Evolutionary conservation across 768 basidiomycete species (phyloP).

Genomic region (Termitomyces sp.): DNA sequence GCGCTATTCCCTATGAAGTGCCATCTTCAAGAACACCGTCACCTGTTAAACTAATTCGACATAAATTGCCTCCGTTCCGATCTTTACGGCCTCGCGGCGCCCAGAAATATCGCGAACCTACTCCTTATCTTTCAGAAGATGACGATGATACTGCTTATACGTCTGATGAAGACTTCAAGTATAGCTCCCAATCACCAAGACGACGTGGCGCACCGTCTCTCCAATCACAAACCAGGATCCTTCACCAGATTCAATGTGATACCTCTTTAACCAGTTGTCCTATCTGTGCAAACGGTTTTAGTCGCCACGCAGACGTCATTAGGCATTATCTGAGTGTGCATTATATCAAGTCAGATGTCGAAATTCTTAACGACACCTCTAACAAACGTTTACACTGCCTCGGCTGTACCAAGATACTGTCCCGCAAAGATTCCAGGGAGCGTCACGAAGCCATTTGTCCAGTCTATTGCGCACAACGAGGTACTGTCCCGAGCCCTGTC

Average conservation of each 20-base stretch:
- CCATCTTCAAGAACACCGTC: neutral
- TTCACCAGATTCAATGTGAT: slow-evolving; percentile 5
- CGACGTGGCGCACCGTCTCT: slow-evolving; percentile 1
- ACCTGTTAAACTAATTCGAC: neutral
- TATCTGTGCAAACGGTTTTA: slow-evolving; percentile 2
- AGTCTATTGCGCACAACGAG: slow-evolving; percentile 2
- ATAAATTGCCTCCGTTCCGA: neutral
- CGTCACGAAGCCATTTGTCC: slow-evolving; percentile 12
- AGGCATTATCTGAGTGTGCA: slow-evolving; percentile 12
- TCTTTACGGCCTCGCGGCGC: slow-evolving; percentile 1
- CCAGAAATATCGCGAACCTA: neutral
- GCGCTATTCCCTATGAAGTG: slow-evolving; percentile 3
- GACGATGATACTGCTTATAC: neutral
- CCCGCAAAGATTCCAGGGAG: slow-evolving; percentile 14
- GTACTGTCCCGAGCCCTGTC: neutral
- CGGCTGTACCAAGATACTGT: slow-evolving; percentile 13
- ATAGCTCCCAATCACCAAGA: neutral
- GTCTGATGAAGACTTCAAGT: neutral
- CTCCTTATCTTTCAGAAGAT: slow-evolving; percentile 1
- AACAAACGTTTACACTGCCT: slow-evolving; percentile 10
- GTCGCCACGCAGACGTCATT: slow-evolving; percentile 12
- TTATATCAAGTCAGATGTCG: neutral
- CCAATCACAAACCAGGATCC: neutral
- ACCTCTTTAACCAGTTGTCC: slow-evolving; percentile 7
- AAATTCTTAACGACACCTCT: slow-evolving; percentile 12